Evolutionary conservation across 2,329 filamentous ascomycete genomes (phyloP), one percentile per base, ranked within the genome.

Genomic region (Annulohypoxylon truncatum): DNA sequence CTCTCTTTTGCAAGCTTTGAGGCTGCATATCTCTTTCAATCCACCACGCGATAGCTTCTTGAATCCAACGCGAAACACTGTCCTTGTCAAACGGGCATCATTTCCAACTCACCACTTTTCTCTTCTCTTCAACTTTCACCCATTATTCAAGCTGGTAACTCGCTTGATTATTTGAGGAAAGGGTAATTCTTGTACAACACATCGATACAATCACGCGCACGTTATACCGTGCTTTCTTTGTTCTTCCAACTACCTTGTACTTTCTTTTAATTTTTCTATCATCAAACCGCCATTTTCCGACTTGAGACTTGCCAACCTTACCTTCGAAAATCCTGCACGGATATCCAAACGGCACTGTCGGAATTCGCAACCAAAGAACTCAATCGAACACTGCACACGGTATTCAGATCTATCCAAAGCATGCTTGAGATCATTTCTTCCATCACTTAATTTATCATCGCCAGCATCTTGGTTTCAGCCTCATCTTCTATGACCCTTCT

Each of bases 41-140:
- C 67, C 68, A 71, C 70, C 70, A 70, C 73, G 72, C 73, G 72
- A 72, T 71, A 73, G 70, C 68, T 66, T 71, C 67, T 71, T 63
- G 53, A 54, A 47, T 44, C 55, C 8, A 65, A 67, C 64, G 66
- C 64, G 66, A 62, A 47, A 26, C 51, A 64, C 54, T 53, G 12
- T 60, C n/a, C 38, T 40, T 12, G 18, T 51, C 51, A 22, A 55
- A 51, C 56, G 20, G 33, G n/a, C 38, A 57, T 35, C 61, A 42
- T 46, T 46, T 42, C 61, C 64, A 64, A 67, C 54, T 46, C 58
- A 51, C 38, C 51, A n/a, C 57, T 60, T 60, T 50, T 50, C 44
- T 31, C 60, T 66, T 64, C 63, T 64, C 58, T 64, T 60, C 44
- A 52, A 56, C 55, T 40, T 22, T 52, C 54, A 42, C 31, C 54